These are phyloP conservation scores for Gentiana straminea DNA, from an alignment of 257 asterid genomes.

Conservation along the genomic window DNA sequence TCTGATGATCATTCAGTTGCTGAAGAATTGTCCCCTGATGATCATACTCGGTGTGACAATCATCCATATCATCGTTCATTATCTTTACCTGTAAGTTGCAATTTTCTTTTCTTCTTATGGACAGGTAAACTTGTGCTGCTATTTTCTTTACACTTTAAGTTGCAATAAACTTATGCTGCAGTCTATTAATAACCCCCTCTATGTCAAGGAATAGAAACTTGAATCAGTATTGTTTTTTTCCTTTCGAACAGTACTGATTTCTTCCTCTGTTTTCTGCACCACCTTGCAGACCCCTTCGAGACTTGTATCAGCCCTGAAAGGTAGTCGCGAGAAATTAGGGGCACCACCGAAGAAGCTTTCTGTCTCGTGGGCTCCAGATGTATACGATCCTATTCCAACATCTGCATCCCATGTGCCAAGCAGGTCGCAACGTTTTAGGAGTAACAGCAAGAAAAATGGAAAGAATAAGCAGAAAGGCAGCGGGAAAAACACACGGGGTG, in stretches of 20 bases:
- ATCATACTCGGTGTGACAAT: slow-evolving; percentile 18
- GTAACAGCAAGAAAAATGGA: slow-evolving; percentile 44
- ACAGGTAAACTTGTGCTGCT: background rate
- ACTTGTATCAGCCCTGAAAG: slow-evolving; percentile 89
- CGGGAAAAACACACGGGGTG: slow-evolving; percentile 55
- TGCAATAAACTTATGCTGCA: no score
- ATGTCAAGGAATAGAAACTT: no score
- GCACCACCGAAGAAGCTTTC: slow-evolving; percentile 40
- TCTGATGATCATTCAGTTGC: slow-evolving; percentile 13
- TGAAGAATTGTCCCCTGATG: slow-evolving; percentile 18
- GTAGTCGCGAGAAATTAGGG: slow-evolving; percentile 84
- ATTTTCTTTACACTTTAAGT: background rate
- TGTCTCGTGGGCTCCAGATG: slow-evolving; percentile 88
- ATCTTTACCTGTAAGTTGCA: slow-evolving; percentile 68
- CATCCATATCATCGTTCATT: slow-evolving; percentile 26
- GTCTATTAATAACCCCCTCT: no score
- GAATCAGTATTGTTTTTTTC: background rate
- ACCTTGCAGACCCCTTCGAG: slow-evolving; percentile 43
- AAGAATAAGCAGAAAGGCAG: slow-evolving; percentile 63
- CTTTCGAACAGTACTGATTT: background rate
- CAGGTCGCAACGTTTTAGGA: slow-evolving; percentile 42
- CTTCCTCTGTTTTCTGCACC: slow-evolving; percentile 15
- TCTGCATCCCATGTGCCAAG: slow-evolving; percentile 70
- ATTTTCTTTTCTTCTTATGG: background rate
- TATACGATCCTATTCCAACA: slow-evolving; percentile 86